These are phyloP conservation scores for Saccharomyces hybrid DNA, from an alignment of 1,139 yeast genomes.

Conservation along the genomic window DNA sequence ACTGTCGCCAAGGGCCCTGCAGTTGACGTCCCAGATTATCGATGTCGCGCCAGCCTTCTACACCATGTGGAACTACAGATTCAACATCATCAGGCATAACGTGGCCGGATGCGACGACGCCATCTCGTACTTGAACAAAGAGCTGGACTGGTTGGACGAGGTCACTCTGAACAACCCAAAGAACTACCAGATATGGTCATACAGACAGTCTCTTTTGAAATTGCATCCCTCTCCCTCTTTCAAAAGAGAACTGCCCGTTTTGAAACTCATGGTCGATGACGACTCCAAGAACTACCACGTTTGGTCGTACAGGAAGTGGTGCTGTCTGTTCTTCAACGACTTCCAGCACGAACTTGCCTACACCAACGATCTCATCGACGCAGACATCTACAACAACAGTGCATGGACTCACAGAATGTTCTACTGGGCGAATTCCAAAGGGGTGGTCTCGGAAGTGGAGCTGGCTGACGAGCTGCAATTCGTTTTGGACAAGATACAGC, in stretches of 20 bases:
- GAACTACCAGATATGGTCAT: conserved; percentile 95
- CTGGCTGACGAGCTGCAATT: conserved; percentile 41
- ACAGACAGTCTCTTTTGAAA: conserved; percentile 57
- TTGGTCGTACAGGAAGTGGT: conserved; percentile 89
- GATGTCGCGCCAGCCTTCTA: conserved; percentile 80
- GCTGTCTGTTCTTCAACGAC: conserved; percentile 47
- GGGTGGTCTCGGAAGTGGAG: conserved; percentile 2
- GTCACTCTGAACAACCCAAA: conserved; percentile 72
- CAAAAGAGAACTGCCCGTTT: conserved; percentile 53
- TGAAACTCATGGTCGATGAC: conserved; percentile 58
- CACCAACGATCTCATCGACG: conserved; percentile 42
- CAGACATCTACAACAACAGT: conserved; percentile 79
- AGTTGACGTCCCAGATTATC: conserved; percentile 57
- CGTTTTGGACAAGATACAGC: conserved; percentile 40
- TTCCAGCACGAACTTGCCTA: conserved; percentile 48
- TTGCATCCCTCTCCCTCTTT: conserved; percentile 36
- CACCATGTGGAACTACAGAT: conserved; percentile 81
- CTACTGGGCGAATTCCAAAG: conserved; percentile 29
- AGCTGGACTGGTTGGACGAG: conserved; percentile 70
- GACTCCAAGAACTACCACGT: conserved; percentile 93
- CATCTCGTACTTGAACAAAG: conserved; percentile 34
- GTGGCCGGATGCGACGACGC: conserved; percentile 33
- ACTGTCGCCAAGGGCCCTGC: conserved; percentile 61
- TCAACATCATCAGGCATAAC: conserved; percentile 40
- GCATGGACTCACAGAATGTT: conserved; percentile 90